These are phyloP conservation scores for Verticillium nubilum DNA, from an alignment of 2,329 filamentous ascomycete genomes.

Conservation along the genomic window DNA sequence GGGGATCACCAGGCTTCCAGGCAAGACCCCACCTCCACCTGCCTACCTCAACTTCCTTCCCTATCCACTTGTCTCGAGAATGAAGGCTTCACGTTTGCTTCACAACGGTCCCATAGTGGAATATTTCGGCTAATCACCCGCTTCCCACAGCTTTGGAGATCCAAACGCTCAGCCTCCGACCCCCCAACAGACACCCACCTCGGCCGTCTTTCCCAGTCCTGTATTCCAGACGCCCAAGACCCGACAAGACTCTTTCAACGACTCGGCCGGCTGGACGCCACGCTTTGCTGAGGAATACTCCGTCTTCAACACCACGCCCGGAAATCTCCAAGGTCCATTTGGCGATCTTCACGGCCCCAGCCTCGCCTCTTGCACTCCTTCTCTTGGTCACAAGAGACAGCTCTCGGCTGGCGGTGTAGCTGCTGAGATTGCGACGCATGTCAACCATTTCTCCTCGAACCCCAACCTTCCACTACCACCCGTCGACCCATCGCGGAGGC, in stretches of 20 bases:
- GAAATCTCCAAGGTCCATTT: slow-evolving; percentile 47
- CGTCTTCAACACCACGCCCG: slow-evolving; percentile 60
- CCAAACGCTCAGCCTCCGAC: slow-evolving; percentile 56
- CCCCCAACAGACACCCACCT: slow-evolving; percentile 52
- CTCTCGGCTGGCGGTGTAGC: slow-evolving; percentile 45
- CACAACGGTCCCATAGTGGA: slow-evolving; percentile 3
- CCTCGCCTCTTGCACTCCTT: neutral
- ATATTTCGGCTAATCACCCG: slow-evolving; percentile 27
- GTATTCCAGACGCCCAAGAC: slow-evolving; percentile 52
- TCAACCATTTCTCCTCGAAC: slow-evolving; percentile 53
- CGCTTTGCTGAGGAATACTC: slow-evolving; percentile 61
- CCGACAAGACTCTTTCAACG: slow-evolving; percentile 39
- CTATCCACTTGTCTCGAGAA: neutral
- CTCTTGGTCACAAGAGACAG: slow-evolving; percentile 36
- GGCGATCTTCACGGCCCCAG: slow-evolving; percentile 30
- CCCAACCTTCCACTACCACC: slow-evolving; percentile 49
- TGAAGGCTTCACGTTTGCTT: slow-evolving; percentile 1
- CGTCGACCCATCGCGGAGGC: slow-evolving; percentile 51
- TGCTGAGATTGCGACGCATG: slow-evolving; percentile 53
- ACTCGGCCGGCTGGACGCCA: slow-evolving; percentile 51
- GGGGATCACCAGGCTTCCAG: slow-evolving; percentile 52
- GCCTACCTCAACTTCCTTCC: slow-evolving; percentile 4
- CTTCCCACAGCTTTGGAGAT: slow-evolving; percentile 52
- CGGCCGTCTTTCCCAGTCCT: slow-evolving; percentile 47
- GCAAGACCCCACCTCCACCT: slow-evolving; percentile 28